Evolutionary conservation across 2,329 filamentous ascomycete genomes (phyloP), one percentile per base, ranked within the genome.

Genomic region (Claviceps citrina): DNA sequence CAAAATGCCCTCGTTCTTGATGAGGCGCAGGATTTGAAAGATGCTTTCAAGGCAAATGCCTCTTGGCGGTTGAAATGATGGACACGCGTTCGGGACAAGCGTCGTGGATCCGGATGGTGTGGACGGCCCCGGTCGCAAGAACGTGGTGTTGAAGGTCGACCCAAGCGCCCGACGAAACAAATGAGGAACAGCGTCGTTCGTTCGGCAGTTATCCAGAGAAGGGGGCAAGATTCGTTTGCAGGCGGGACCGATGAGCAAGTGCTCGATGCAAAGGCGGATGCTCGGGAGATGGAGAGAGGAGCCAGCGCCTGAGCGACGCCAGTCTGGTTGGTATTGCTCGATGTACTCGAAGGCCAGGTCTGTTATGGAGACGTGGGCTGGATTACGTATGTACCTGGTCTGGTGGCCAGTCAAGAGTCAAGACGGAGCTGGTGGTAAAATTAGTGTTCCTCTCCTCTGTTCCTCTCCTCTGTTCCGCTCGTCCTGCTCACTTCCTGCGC

Each of bases 81-180:
- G 19, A 24, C 25, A 35, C 18, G 31, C 24, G 31, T 40, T 35
- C 31, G 38, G 24, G 41, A 36, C 18, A 18, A n/a, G 10, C 8
- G 34, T 18, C 15, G 30, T 5, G 8, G n/a, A n/a, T n/a, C n/a
- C n/a, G 33, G 33, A 18, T 27, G 27, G 20, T 37, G 22, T 18
- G 26, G 25, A 20, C 28, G 16, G 31, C 7, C 36, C 36, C 31
- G 37, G 31, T 42, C 40, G 31, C 40, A 39, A 27, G 36, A 35
- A 32, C 22, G 36, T 28, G 37, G 22, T 26, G 32, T 32, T 31
- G 31, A 31, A 19, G 20, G 12, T 26, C 25, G 22, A 24, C 22
- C 28, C 32, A 19, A 9, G 20, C 36, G 32, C 36, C 13, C 22
- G 31, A 25, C 30, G 12, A 35, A 26, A 20, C 16, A 37, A 38